These are phyloP conservation scores for Cytauxzoon felis DNA, from an alignment of 169 alveolate genomes.

Conservation along the genomic window DNA sequence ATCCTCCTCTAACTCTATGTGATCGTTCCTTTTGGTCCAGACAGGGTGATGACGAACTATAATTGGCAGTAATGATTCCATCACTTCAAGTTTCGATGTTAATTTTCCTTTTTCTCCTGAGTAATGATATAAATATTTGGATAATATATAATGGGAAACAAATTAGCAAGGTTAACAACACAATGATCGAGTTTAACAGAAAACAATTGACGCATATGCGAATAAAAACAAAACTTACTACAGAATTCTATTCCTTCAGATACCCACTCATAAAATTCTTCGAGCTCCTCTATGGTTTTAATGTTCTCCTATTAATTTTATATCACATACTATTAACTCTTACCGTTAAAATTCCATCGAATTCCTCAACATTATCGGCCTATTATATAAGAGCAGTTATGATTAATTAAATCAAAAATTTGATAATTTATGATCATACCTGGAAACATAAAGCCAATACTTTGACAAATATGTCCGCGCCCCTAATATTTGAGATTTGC, in stretches of 20 bases:
- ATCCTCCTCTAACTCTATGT: slow-evolving; percentile 43
- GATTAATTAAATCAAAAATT: neutral
- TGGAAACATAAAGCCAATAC: slow-evolving; percentile 57
- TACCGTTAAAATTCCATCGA: slow-evolving; percentile 1
- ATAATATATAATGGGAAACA: neutral
- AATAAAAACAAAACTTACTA: slow-evolving; percentile 34
- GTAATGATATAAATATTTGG: neutral
- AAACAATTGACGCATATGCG: no score
- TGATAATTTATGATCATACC: slow-evolving; percentile 1
- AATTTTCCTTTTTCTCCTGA: slow-evolving; percentile 19
- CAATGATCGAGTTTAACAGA: no score
- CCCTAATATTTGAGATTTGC: slow-evolving; percentile 33
- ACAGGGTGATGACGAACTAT: slow-evolving; percentile 53
- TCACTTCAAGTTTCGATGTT: slow-evolving; percentile 29
- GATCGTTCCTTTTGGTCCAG: slow-evolving; percentile 56
- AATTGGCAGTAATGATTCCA: slow-evolving; percentile 36
- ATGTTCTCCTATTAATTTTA: slow-evolving; percentile 17
- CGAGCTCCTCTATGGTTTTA: slow-evolving; percentile 49
- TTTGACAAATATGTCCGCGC: slow-evolving; percentile 49
- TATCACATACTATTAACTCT: slow-evolving; percentile 5
- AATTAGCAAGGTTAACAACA: no score
- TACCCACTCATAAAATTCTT: slow-evolving; percentile 55
- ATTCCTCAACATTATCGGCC: slow-evolving; percentile 2
- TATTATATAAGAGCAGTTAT: no score
- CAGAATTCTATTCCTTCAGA: slow-evolving; percentile 50